Conservation (phyloP, 139 green algal species). For the Picochlorum sp. region DNA sequence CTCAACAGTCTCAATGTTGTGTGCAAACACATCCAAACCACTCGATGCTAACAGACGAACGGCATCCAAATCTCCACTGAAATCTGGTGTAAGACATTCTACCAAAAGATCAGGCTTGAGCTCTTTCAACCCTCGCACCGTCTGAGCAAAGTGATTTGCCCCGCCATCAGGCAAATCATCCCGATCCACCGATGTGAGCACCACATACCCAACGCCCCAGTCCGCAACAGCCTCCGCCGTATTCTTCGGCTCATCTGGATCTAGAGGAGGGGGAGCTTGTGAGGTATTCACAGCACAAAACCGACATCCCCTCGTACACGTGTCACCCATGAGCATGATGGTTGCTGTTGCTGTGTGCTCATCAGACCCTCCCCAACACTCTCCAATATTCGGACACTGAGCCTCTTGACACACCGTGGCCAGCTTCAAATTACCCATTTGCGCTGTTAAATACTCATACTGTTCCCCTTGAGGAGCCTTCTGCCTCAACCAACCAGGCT, state of each 20-base stretch:
- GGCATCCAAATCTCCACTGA: conserved; percentile 68
- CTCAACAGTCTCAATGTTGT: conserved; percentile 99
- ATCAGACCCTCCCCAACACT: conserved; percentile 81
- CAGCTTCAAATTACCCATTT: conserved; percentile 91
- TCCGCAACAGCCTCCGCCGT: conserved; percentile 66
- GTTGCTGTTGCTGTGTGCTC: conserved; percentile 77
- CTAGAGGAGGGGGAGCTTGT: conserved; percentile 48
- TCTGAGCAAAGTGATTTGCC: conserved; percentile 73
- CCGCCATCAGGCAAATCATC: conserved; percentile 88
- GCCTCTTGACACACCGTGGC: conserved; percentile 96
- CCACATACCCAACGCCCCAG: conserved; percentile 83
- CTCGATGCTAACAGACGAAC: conserved; percentile 59
- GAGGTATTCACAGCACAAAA: conserved; percentile 86
- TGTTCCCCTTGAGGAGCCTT: conserved; percentile 79
- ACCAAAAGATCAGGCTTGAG: conserved; percentile 68
- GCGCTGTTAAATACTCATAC: conserved; percentile 71
- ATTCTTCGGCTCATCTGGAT: conserved; percentile 69
- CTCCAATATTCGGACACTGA: conserved; percentile 91
- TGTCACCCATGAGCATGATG: conserved; percentile 89
- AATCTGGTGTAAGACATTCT: conserved; percentile 91
- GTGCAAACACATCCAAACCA: conserved; percentile 95
- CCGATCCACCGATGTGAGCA: conserved; percentile 81
- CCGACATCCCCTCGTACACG: conserved; percentile 81
- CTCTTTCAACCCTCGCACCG: conserved; percentile 49
- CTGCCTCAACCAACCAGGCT: conserved; percentile 93